Conservation (phyloP, 2,329 filamentous ascomycete genomes). For the Colletotrichum sublineola region DNA sequence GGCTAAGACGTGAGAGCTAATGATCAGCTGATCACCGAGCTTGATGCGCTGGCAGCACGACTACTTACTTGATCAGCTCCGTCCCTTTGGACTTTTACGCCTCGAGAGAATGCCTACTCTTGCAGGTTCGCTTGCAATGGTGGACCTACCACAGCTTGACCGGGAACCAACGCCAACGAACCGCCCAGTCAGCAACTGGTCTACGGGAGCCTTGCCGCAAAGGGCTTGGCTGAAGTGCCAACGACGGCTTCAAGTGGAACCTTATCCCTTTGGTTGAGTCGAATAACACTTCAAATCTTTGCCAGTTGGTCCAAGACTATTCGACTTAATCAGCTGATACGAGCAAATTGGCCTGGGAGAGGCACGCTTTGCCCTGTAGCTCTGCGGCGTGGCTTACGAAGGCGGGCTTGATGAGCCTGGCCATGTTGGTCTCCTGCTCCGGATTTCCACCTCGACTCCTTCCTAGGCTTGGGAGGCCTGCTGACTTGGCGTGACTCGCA, state of each 20-base stretch:
- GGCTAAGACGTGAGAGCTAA: constrained; percentile 20
- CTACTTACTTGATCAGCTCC: constrained; percentile 25
- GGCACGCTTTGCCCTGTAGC: not conserved
- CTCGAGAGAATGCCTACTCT: not conserved
- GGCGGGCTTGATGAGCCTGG: constrained; percentile 3
- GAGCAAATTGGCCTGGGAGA: not conserved
- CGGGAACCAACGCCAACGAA: constrained; percentile 19
- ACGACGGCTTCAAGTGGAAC: constrained; percentile 15
- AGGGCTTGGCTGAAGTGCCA: not conserved
- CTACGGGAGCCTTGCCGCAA: not conserved
- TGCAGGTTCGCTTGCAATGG: not conserved
- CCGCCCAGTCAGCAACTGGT: not conserved
- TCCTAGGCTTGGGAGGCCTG: not conserved
- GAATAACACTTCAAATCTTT: not conserved
- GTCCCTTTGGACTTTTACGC: not conserved
- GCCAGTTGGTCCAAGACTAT: not conserved
- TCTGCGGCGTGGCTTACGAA: constrained; percentile 29
- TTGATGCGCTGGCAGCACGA: constrained; percentile 34
- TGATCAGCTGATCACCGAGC: constrained; percentile 19
- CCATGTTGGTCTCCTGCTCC: not conserved
- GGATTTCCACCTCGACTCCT: not conserved
- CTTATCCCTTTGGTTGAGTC: not conserved
- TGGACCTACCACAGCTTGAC: not conserved
- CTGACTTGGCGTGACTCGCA: not conserved
- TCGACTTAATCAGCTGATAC: not conserved